phyloP scores from a whole-genome alignment of 75 land plant genomes.

The Cryptomeria japonica region DNA sequence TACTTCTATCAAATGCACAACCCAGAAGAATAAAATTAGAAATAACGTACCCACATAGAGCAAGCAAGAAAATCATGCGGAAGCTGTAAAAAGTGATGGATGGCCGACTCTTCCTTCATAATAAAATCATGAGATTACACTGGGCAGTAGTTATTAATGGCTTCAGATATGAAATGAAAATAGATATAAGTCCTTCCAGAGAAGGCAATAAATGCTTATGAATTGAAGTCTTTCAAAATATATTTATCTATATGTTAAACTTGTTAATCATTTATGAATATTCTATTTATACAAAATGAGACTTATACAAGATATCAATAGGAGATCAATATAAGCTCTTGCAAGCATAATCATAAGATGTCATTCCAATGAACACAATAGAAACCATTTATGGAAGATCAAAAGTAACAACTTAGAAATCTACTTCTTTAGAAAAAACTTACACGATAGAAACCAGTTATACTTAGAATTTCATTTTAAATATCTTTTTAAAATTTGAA shows the following conservation, averaged over 20 bases:
- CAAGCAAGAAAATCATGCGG: background rate
- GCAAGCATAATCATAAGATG: too few species aligned
- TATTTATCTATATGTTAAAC: background rate
- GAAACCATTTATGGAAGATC: too few species aligned
- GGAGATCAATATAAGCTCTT: too few species aligned
- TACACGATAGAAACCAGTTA: too few species aligned
- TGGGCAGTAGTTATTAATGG: background rate
- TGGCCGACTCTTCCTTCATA: background rate
- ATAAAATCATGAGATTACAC: background rate
- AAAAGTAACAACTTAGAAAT: too few species aligned
- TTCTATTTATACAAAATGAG: too few species aligned
- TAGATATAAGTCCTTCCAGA: background rate
- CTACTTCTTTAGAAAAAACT: too few species aligned
- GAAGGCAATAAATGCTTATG: background rate
- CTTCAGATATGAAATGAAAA: background rate
- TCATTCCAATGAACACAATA: too few species aligned
- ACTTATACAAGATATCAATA: too few species aligned
- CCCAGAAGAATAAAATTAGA: background rate
- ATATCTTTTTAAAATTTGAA: too few species aligned
- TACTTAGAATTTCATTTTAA: too few species aligned
- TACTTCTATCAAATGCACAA: background rate
- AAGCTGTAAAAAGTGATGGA: background rate
- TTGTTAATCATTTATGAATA: too few species aligned
- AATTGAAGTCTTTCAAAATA: background rate
- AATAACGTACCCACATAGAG: slow-evolving; percentile 8